Evolutionary conservation across 2,329 filamentous ascomycete genomes (phyloP), one percentile per base, ranked within the genome.

Genomic region (Colletotrichum melonis): DNA sequence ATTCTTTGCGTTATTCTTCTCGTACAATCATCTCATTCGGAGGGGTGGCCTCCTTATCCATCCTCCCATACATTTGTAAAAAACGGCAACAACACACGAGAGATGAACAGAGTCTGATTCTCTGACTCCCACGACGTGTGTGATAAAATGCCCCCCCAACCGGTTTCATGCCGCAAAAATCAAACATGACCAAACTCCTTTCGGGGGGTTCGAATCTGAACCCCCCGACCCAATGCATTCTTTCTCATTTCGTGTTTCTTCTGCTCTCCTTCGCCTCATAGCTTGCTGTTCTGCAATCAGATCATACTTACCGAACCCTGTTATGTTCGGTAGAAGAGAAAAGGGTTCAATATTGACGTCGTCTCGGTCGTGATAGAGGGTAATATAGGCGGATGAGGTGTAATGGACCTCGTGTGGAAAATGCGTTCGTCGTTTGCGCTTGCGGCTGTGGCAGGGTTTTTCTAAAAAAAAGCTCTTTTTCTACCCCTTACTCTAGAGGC

Each of bases 201-300:
- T 62, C 67, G 67, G 71, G 19, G 49, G 35, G 38, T 42, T 22
- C 55, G 19, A 26, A 49, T 35, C 4, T 49, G 16, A 8, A 49
- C 6, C 19, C 19, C 42, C 55, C 67, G 28, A 66, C 60, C 71
- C 71, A 71, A 73, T 73, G 71, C 71, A 71, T 38, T 62, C 35
- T 70, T 66, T 60, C 42, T 60, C 42, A 49, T 38, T 26, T 65
- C 38, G n/a, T 65, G 38, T 28, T 58, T 58, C 42, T 49, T 22
- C 19, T 22, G 6, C 42, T n/a, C 8, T 22, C 42, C 5, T 49
- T 49, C 42, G 42, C 42, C 42, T 49, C 19, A 49, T 49, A 49
- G 42, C 42, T 63, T 35, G 49, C 46, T 38, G 55, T 67, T 60
- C 28, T 38, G n/a, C 57, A 65, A 49, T 62, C 32, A 67, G 63